A percentile compares a stretch with the other conserved stretches of the same genome.
Evolutionary conservation across 495 filamentous ascomycete species (phyloP).

Genomic region (Penicillium bialowiezense): DNA sequence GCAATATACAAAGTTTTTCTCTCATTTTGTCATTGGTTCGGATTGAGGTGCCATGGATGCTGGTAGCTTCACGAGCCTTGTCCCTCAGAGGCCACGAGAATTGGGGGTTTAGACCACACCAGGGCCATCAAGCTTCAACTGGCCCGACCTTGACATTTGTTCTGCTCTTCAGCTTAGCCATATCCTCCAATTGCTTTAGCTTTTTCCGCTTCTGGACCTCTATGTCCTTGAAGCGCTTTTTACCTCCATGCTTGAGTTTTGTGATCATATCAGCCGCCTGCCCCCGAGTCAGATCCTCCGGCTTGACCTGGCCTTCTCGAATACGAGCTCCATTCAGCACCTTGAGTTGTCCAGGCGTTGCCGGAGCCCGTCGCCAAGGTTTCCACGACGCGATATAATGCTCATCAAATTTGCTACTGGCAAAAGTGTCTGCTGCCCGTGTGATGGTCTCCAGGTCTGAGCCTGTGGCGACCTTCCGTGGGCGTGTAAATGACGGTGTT

Average conservation of each 20-base stretch:
- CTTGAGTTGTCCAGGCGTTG: constrained; percentile 65
- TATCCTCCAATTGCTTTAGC: constrained; percentile 22
- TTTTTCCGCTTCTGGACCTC: constrained; percentile 36
- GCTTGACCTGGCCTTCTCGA: constrained; percentile 51
- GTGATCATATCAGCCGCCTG: constrained; percentile 90
- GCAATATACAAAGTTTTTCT: too few species aligned
- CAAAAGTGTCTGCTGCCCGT: constrained; percentile 80
- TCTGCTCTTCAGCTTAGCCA: constrained; percentile 35
- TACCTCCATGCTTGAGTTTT: constrained; percentile 80
- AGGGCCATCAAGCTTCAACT: constrained; percentile 36
- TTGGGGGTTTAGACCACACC: too few species aligned
- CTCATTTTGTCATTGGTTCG: too few species aligned
- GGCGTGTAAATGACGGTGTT: constrained; percentile 50
- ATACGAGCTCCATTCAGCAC: constrained; percentile 68
- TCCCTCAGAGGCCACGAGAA: too few species aligned
- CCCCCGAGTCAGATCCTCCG: constrained; percentile 67
- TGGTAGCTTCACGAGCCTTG: too few species aligned
- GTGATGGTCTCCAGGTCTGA: constrained; percentile 67
- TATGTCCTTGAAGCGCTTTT: constrained; percentile 60
- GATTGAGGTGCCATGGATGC: too few species aligned
- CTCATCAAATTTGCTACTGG: constrained; percentile 56
- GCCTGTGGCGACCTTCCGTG: constrained; percentile 60
- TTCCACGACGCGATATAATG: constrained; percentile 55
- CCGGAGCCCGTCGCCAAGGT: constrained; percentile 64
- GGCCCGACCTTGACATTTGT: constrained; percentile 66